Percentiles rank a stretch among this genome's conserved stretches.
Conservation (phyloP, 352 stramenopile genomes). For the Lagenidium sp. region DNA sequence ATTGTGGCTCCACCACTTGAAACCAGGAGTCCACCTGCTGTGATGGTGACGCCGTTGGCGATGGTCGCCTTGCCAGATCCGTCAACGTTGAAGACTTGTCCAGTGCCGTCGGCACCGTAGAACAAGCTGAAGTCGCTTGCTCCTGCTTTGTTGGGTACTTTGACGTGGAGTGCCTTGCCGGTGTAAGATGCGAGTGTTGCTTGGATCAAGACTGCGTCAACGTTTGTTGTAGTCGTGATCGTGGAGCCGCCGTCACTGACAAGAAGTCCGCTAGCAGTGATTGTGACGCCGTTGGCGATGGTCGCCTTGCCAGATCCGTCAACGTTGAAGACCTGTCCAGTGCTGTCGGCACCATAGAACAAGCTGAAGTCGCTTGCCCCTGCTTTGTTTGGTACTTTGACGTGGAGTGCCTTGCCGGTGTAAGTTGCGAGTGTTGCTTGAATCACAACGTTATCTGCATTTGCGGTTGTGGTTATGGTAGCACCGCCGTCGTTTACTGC, state of each 20-base stretch:
- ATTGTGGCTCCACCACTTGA: background rate
- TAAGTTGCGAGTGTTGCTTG: background rate
- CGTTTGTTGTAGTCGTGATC: background rate
- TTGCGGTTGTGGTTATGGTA: background rate
- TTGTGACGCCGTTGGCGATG: background rate
- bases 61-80: slow-evolving; percentile 28
- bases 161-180: background rate
- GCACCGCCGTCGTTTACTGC: slow-evolving; percentile 23
- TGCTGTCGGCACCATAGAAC: background rate
- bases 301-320: background rate
- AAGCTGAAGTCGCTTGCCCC: background rate
- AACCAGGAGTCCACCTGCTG: background rate
- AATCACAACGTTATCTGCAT: background rate
- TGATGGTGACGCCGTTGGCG: slow-evolving; percentile 10
- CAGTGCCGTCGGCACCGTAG: slow-evolving; percentile 3
- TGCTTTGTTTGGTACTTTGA: background rate
- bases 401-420: background rate
- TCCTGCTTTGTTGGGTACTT: background rate
- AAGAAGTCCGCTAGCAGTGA: background rate
- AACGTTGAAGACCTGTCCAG: background rate
- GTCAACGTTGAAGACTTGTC: slow-evolving; percentile 17
- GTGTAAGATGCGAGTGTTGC: background rate
- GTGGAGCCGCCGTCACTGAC: background rate
- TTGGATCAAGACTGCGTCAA: background rate
- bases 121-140: slow-evolving; percentile 12